Percentiles rank a stretch among this genome's conserved stretches.
These are phyloP conservation scores for Jaltomata sinuosa DNA, from an alignment of 257 asterid species.

Conservation along the genomic window DNA sequence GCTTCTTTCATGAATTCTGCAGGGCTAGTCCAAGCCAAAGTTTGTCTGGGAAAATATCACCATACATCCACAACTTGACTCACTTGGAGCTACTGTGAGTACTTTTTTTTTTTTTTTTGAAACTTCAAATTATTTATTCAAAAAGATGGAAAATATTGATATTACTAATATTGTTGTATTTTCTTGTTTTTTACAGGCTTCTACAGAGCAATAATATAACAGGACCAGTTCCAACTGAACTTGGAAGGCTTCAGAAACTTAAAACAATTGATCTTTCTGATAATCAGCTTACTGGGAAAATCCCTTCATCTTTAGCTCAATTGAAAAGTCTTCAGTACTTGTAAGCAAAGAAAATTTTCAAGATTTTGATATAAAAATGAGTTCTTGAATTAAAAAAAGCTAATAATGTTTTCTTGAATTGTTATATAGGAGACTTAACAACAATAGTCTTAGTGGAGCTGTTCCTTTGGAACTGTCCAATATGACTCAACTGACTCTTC, in stretches of 20 bases:
- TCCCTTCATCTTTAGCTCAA: constrained; percentile 65
- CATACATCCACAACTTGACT: constrained; percentile 64
- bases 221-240: constrained; percentile 66
- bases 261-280: constrained; percentile 74
- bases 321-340: constrained; percentile 59
- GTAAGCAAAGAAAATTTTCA: constrained; percentile 29
- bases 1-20: constrained; percentile 18
- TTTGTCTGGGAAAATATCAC: constrained; percentile 72
- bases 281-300: constrained; percentile 51
- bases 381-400: background rate
- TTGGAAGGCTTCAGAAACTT: constrained; percentile 60
- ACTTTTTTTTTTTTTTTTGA: background rate
- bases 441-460: constrained; percentile 74
- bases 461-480: constrained; percentile 60
- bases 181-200: constrained; percentile 30
- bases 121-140: background rate
- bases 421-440: constrained; percentile 73
- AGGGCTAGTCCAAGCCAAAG: constrained; percentile 81
- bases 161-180: background rate
- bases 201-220: constrained; percentile 73
- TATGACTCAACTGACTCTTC: constrained; percentile 67
- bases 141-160: background rate
- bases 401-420: background rate
- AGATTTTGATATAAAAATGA: background rate
- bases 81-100: constrained; percentile 77